Evolutionary conservation across 805 yeast species (phyloP).

Genomic region (Hermanozyma aechmeae): DNA sequence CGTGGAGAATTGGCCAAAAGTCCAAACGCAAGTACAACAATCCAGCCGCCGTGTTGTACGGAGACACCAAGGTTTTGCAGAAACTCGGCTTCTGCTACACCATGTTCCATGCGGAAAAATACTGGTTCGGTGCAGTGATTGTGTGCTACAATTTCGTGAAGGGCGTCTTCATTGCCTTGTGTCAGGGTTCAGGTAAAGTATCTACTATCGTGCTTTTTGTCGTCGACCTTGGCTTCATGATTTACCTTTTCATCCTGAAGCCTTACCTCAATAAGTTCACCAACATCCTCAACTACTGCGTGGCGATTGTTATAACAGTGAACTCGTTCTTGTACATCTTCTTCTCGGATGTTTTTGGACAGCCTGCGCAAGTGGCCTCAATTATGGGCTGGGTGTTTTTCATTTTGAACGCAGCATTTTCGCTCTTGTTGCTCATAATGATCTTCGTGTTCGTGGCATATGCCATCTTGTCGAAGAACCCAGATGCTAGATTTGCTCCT

Average conservation of each 20-base stretch:
- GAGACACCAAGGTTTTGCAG: slow-evolving; percentile 61
- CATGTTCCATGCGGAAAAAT: slow-evolving; percentile 72
- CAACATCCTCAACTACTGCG: slow-evolving; percentile 63
- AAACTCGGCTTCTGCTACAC: slow-evolving; percentile 86
- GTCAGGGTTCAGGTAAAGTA: slow-evolving; percentile 74
- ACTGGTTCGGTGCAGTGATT: slow-evolving; percentile 74
- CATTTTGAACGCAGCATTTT: slow-evolving; percentile 80
- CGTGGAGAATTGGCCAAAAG: slow-evolving; percentile 48
- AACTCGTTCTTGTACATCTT: slow-evolving; percentile 82
- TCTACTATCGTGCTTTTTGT: slow-evolving; percentile 73
- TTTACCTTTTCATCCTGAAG: slow-evolving; percentile 48
- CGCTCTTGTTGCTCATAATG: slow-evolving; percentile 61
- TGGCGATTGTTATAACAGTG: slow-evolving; percentile 61
- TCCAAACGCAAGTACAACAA: slow-evolving; percentile 59
- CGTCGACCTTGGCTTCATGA: slow-evolving; percentile 62
- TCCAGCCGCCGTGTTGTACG: slow-evolving; percentile 82
- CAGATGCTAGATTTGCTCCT: slow-evolving; percentile 81
- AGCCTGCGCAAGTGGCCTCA: slow-evolving; percentile 67
- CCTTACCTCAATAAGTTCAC: slow-evolving; percentile 84
- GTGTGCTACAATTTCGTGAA: slow-evolving; percentile 55
- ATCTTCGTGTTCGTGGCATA: slow-evolving; percentile 58
- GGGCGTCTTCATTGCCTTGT: slow-evolving; percentile 64
- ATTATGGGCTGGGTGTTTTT: slow-evolving; percentile 91
- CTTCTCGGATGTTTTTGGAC: slow-evolving; percentile 77
- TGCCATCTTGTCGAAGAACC: slow-evolving; percentile 68